Percentiles rank a stretch among this genome's conserved stretches.
phyloP scores from a whole-genome alignment of 2,329 filamentous ascomycete species.

The Bipolaris gigantea region DNA sequence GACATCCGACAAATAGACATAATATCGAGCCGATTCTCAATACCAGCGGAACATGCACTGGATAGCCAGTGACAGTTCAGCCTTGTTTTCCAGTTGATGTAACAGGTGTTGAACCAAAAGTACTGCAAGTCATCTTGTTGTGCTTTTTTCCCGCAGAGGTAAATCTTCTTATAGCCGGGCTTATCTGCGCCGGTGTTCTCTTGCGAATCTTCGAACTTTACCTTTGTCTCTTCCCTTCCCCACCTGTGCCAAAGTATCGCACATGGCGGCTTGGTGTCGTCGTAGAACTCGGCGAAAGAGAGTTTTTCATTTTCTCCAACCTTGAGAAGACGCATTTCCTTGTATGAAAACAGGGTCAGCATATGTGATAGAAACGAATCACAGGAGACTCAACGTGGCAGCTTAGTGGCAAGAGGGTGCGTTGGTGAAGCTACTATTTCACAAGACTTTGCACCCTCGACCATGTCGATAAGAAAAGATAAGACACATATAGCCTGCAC shows the following conservation, averaged over 20 bases:
- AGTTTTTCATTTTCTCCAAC: conserved; percentile 7
- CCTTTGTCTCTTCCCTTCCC: conserved; percentile 28
- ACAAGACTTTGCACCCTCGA: not conserved
- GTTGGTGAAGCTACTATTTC: not conserved
- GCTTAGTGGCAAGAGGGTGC: conserved; percentile 2
- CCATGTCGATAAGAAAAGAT: not conserved
- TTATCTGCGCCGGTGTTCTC: conserved; percentile 2
- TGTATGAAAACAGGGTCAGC: not conserved
- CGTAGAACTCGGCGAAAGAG: conserved; percentile 1
- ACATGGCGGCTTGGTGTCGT: not conserved
- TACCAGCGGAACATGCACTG: conserved; percentile 2
- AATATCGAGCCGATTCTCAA: not conserved
- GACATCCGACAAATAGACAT: not conserved
- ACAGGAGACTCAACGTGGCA: conserved; percentile 3
- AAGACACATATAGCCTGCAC: not conserved
- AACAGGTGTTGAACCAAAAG: too few relatives aligned
- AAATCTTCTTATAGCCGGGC: too few relatives aligned
- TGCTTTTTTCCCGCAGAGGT: too few relatives aligned
- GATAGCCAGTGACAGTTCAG: not conserved
- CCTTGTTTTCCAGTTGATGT: not conserved
- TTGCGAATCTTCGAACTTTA: conserved; percentile 25
- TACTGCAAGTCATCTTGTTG: too few relatives aligned
- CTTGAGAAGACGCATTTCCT: conserved; percentile 15
- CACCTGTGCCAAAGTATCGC: conserved; percentile 37
- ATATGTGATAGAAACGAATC: not conserved